Evolutionary conservation across 2,329 filamentous ascomycete genomes (phyloP).

Genomic region (Diplodia mutila): DNA sequence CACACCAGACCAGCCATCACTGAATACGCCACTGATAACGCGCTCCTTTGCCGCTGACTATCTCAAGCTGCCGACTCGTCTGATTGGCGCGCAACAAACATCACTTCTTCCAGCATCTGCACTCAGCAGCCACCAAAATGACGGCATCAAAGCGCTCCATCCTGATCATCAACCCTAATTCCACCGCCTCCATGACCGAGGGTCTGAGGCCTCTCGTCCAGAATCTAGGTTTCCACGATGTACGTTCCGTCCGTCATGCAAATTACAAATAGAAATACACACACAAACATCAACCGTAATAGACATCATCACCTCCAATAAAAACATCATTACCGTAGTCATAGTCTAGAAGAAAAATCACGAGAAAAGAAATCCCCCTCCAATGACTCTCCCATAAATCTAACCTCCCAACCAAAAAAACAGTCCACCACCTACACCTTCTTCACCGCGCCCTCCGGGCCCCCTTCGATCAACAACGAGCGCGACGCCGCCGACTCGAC

Average conservation of each 20-base stretch:
- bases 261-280: not conserved
- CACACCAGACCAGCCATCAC: not conserved
- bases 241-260: not conserved
- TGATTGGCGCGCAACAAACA: not conserved
- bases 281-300: not conserved
- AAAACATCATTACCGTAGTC: not conserved
- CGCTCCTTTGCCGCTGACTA: constrained; percentile 6
- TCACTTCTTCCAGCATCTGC: not conserved
- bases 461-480: constrained; percentile 78
- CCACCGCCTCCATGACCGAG: constrained; percentile 71
- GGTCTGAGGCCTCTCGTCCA: constrained; percentile 60
- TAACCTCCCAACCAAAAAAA: constrained; percentile 23
- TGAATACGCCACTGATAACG: not conserved
- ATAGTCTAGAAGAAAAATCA: not conserved
- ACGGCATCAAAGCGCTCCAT: constrained; percentile 49
- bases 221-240: constrained; percentile 45
- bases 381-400: no score
- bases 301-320: not conserved
- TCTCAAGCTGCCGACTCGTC: not conserved
- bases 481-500: constrained; percentile 68
- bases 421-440: constrained; percentile 56
- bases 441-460: constrained; percentile 69
- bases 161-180: constrained; percentile 80
- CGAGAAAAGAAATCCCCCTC: constrained; percentile 43
- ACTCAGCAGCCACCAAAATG: constrained; percentile 1